These are phyloP conservation scores for Funneliformis geosporum DNA, from an alignment of 192 early-diverging fungal species.

Conservation along the genomic window DNA sequence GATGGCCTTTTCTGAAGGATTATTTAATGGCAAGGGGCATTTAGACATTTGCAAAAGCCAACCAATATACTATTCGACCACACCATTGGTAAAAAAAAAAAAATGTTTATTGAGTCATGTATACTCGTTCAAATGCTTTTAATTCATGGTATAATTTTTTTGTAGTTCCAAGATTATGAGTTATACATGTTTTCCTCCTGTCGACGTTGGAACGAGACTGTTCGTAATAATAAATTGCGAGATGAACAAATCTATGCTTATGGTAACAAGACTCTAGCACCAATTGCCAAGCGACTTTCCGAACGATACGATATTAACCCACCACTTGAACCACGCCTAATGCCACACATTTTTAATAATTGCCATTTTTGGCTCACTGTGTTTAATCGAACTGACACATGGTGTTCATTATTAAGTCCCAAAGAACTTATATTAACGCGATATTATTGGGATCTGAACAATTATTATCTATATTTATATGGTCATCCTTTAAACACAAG, in stretches of 20 bases:
- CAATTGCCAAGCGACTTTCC: background rate
- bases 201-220: background rate
- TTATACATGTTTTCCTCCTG: background rate
- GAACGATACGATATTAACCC: constrained; percentile 2
- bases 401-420: background rate
- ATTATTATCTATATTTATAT: background rate
- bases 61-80: background rate
- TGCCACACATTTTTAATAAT: background rate
- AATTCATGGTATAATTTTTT: background rate
- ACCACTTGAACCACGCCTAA: background rate
- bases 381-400: too few relatives aligned
- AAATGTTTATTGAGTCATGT: background rate
- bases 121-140: background rate
- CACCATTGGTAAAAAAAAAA: background rate
- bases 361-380: background rate
- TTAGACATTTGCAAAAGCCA: background rate
- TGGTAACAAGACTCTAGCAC: background rate
- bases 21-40: too few relatives aligned
- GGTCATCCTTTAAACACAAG: background rate
- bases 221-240: background rate
- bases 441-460: background rate
- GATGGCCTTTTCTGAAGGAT: constrained; percentile 1
- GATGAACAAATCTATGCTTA: background rate
- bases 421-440: background rate
- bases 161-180: background rate